phyloP scores from a whole-genome alignment of 768 basidiomycete genomes.

The Lentinus tigrinus region DNA sequence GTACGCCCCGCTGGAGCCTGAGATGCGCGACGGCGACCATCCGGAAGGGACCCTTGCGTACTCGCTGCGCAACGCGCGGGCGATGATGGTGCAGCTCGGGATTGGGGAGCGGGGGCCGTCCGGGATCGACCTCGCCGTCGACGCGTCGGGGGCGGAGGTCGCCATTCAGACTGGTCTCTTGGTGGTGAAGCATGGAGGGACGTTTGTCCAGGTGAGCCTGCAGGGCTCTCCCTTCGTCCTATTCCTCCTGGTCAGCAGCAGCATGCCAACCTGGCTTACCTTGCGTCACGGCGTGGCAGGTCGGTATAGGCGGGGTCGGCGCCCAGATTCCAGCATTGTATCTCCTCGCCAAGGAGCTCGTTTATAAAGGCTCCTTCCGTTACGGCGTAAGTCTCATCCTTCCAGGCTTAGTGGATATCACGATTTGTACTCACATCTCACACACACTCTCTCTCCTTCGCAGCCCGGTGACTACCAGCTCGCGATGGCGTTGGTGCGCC shows the following conservation, averaged over 20 bases:
- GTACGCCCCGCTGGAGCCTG: conserved; percentile 60
- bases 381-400: conserved; percentile 56
- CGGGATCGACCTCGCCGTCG: conserved; percentile 82
- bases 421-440: background rate
- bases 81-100: conserved; percentile 62
- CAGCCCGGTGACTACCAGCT: conserved; percentile 84
- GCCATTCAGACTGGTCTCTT: conserved; percentile 86
- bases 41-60: conserved; percentile 68
- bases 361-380: conserved; percentile 88
- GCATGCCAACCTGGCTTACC: too few species aligned
- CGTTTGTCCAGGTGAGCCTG: too few species aligned
- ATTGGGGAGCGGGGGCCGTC: conserved; percentile 70
- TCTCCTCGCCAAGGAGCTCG: conserved; percentile 75
- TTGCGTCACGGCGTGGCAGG: conserved; percentile 50
- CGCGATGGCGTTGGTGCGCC: conserved; percentile 79
- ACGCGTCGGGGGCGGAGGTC: conserved; percentile 90
- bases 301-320: conserved; percentile 83
- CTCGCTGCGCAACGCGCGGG: conserved; percentile 66
- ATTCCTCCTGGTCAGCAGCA: too few species aligned
- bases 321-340: conserved; percentile 69
- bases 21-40: conserved; percentile 59
- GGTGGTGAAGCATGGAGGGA: conserved; percentile 47
- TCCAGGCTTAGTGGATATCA: background rate
- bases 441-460: background rate
- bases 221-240: too few species aligned